These are phyloP conservation scores for Penicillium sclerotigenum DNA, from an alignment of 2,329 filamentous ascomycete species.

Conservation along the genomic window DNA sequence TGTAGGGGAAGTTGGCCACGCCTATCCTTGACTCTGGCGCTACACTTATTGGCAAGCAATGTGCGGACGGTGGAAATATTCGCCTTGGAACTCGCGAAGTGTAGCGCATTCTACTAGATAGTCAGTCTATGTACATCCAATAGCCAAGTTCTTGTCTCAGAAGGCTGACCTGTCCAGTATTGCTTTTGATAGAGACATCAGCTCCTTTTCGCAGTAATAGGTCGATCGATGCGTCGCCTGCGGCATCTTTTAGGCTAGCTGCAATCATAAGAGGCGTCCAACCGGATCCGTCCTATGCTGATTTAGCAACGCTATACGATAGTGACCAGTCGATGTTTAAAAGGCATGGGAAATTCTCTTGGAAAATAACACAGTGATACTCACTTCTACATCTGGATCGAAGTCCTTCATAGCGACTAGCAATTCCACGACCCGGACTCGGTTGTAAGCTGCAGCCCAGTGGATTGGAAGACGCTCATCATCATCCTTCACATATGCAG, in stretches of 20 bases:
- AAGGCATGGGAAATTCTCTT: neutral
- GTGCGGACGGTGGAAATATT: constrained; percentile 77
- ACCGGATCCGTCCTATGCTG: constrained; percentile 44
- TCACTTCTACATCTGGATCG: constrained; percentile 75
- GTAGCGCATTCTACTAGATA: constrained; percentile 68
- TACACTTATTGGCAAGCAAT: constrained; percentile 73
- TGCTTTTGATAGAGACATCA: constrained; percentile 45
- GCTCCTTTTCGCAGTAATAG: constrained; percentile 47
- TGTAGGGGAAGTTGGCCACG: constrained; percentile 89
- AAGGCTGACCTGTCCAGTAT: constrained; percentile 40
- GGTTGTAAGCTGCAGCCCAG: constrained; percentile 88
- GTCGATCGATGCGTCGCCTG: constrained; percentile 46
- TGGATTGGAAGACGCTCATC: constrained; percentile 89
- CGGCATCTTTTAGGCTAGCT: constrained; percentile 45
- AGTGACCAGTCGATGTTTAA: no score
- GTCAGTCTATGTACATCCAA: constrained; percentile 2
- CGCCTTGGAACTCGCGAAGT: constrained; percentile 87
- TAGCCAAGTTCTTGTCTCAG: neutral
- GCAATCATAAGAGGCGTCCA: constrained; percentile 54
- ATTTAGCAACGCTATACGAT: neutral
- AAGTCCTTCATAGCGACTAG: constrained; percentile 70
- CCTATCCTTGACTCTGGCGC: constrained; percentile 75
- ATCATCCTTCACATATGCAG: constrained; percentile 70
- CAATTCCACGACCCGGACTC: constrained; percentile 68
- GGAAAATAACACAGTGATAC: neutral